Conservation (phyloP, 192 early-diverging fungal genomes). For the Backusella mclennaniae region DNA sequence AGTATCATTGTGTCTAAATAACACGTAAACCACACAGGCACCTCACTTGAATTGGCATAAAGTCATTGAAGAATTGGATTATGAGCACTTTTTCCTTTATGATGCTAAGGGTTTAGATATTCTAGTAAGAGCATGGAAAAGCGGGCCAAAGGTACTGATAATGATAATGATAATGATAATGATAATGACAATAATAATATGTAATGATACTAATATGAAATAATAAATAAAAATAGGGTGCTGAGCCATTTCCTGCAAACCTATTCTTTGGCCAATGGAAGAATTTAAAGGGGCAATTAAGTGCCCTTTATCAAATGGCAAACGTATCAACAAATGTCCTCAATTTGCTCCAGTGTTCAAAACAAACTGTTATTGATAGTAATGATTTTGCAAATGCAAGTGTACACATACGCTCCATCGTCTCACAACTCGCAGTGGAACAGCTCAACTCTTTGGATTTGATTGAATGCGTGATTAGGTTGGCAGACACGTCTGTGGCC, state of each 20-base stretch:
- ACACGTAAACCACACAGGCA: constrained; percentile 36
- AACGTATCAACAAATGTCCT: constrained; percentile 58
- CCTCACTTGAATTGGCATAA: constrained; percentile 61
- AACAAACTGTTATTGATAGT: constrained; percentile 52
- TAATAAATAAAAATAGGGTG: constrained; percentile 38
- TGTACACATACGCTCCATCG: constrained; percentile 41
- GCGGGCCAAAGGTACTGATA: constrained; percentile 7
- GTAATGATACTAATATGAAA: neutral
- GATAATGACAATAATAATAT: neutral
- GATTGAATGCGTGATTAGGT: constrained; percentile 58
- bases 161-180: neutral
- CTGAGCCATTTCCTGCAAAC: constrained; percentile 64
- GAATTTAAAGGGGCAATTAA: constrained; percentile 68
- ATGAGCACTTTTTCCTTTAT: constrained; percentile 54
- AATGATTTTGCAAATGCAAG: constrained; percentile 53
- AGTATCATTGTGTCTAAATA: neutral
- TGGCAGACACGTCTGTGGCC: constrained; percentile 54
- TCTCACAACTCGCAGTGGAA: constrained; percentile 47
- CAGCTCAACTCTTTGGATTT: constrained; percentile 74
- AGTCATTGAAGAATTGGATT: constrained; percentile 63
- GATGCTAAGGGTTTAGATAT: constrained; percentile 61
- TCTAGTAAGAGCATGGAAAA: constrained; percentile 59
- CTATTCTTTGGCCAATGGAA: constrained; percentile 74
- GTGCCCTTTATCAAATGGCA: constrained; percentile 62
- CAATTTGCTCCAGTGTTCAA: constrained; percentile 48